Base-by-base conservation (phyloP, 75 land plant genomes). In the Chamaecyparis obtusa region DNA sequence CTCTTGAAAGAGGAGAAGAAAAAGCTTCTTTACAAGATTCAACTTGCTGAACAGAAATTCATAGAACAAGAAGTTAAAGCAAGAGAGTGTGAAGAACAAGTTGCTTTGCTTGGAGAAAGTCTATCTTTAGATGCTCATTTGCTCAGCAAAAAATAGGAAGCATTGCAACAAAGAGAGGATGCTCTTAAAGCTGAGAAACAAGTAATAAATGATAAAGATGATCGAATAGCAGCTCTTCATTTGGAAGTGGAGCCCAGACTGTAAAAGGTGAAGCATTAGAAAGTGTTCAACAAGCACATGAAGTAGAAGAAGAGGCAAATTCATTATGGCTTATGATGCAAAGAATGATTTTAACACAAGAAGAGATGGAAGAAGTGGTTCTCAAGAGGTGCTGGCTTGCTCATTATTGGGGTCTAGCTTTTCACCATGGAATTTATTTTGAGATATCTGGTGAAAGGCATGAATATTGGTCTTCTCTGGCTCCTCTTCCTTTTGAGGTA, bases 301-400 rank as follows among this genome's bases (percentile, higher is more conserved):
- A 91, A 90, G 94, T 94, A 84, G 96, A 95, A 87, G 87, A 83
- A 75, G 98, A 97, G 89, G 91, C 90, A 54, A 91, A 91, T 67
- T 84, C 95, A 39, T 88, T 95, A 46, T 91, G 94, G 14, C 86
- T 90, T 24, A 89, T 94, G 91, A 93, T 94, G 5, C 96, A 95
- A 56, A 94, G 94, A 83, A 96, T 97, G 98, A 88, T 95, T 64
- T 83, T 97, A 80, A 94, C 95, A 9, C 93, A 93, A 86, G 96
- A 98, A 91, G 99, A 98, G 90, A 98, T 98, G 99, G 99, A 98
- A 85, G 99, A 98, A 89, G 98, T 98, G 78, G 99, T 97, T 87
- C 91, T 97, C 35, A 97, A 97, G 89, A 94, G 99, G 57, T 97
- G 99, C 86, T 98, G 99, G 99, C 97, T 98, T 88, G 99, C 99